Percentiles rank a stretch among this genome's conserved stretches.
These are phyloP conservation scores for Alopecurus myosuroides DNA, from an alignment of 176 grass and related monocot species.

Conservation along the genomic window DNA sequence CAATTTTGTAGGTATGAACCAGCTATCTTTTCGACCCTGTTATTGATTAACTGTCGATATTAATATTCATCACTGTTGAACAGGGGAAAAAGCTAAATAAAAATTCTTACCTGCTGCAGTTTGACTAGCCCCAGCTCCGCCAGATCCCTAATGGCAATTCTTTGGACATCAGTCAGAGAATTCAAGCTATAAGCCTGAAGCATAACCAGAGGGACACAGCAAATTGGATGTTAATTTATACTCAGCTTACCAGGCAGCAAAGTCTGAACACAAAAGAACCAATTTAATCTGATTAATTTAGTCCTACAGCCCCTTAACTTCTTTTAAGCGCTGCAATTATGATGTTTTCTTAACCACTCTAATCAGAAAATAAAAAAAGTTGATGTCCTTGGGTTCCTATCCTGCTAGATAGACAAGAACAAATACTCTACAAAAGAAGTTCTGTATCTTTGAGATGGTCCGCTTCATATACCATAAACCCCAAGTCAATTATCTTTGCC, in stretches of 20 bases:
- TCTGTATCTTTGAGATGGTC: background rate
- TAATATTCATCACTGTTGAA: background rate
- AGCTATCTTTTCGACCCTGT: constrained; percentile 77
- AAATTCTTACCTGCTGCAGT: constrained; percentile 60
- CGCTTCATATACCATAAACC: background rate
- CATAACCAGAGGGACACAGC: background rate
- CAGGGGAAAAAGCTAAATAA: background rate
- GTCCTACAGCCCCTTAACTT: background rate
- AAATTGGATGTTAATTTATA: background rate
- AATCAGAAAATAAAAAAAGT: background rate
- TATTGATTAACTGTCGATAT: constrained; percentile 7
- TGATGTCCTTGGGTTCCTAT: background rate
- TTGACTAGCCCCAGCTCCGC: constrained; percentile 70
- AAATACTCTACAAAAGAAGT: background rate
- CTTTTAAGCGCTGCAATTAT: background rate
- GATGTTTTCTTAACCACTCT: background rate
- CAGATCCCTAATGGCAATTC: constrained; percentile 80
- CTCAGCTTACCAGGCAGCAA: background rate
- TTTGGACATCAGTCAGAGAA: constrained; percentile 73
- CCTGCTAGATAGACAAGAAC: background rate
- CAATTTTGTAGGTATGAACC: constrained; percentile 96
- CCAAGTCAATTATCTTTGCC: background rate
- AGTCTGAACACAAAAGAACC: background rate
- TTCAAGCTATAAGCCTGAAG: constrained; percentile 90
- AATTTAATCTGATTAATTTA: background rate